Evolutionary conservation across 805 yeast species (phyloP).

Genomic region (Candida namnaoensis): DNA sequence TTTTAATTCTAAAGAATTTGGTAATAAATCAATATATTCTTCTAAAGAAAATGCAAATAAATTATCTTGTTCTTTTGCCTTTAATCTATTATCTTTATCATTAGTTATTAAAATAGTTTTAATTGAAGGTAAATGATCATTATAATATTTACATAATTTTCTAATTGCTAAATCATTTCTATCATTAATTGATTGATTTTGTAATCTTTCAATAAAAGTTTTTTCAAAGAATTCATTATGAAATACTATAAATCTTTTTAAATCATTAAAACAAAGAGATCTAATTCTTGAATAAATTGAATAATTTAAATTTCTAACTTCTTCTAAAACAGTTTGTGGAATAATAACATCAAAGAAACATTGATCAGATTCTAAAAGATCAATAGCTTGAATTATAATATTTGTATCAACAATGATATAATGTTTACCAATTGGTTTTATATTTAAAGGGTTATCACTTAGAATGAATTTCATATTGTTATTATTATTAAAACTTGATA

Average conservation of each 20-base stretch:
- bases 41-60: constrained; percentile 46
- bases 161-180: constrained; percentile 89
- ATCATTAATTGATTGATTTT: constrained; percentile 74
- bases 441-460: constrained; percentile 45
- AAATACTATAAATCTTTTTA: constrained; percentile 80
- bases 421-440: constrained; percentile 53
- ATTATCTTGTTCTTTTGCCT: constrained; percentile 42
- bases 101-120: constrained; percentile 60
- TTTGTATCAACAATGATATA: constrained; percentile 85
- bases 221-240: constrained; percentile 83
- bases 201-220: constrained; percentile 54
- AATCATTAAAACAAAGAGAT: constrained; percentile 62
- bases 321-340: constrained; percentile 95
- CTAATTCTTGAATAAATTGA: constrained; percentile 85
- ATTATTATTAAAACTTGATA: constrained; percentile 67
- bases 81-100: constrained; percentile 56
- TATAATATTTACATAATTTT: constrained; percentile 63
- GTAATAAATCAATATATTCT: constrained; percentile 65
- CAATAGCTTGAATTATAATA: constrained; percentile 81
- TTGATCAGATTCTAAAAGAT: constrained; percentile 67
- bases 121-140: constrained; percentile 39
- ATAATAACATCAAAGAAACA: constrained; percentile 84
- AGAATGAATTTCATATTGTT: constrained; percentile 59
- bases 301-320: constrained; percentile 77
- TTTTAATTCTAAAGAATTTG: constrained; percentile 63